Evolutionary conservation across 805 yeast genomes (phyloP), one percentile per base, ranked within the genome.

Genomic region (Monosporozyma aquatica): DNA sequence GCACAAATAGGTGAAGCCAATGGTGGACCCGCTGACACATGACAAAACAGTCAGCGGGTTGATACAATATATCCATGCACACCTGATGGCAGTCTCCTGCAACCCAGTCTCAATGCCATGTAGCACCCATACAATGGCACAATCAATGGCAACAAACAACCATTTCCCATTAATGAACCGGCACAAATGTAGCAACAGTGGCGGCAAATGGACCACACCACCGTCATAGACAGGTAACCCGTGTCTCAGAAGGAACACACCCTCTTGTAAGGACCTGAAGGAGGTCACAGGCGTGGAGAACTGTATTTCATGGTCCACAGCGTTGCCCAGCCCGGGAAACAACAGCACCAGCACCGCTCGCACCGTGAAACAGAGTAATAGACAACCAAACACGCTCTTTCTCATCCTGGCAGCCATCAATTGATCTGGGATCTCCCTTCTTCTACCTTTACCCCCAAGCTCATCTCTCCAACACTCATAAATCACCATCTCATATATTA

Each of bases 161-260:
- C 9, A 6, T 9, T 15, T 15, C 7, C 23, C 22, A 18, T 23
- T 23, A 10, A 20, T 7, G 13, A 32, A 17, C 7, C 23, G 2
- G 5, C 3, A 5, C 5, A 18, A 17, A 10, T 32, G 23, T 7
- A 32, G 18, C 18, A 90, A 54, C 15, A 87, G 56, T 3, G 96
- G 95, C 3, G 95, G 78, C 52, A 87, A 95, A 61, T 87, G 90
- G 27, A 82, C 81, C 14, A 87, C 78, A 20, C 94, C 94, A 8
- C 97, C 96, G 47, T 76, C 76, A 54, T 87, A 90, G 7, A 87
- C 77, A n/a, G 78, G 71, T 40, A 82, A 67, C 17, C 69, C 70
- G 51, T 78, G 72, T 3, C 68, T 58, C 43, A 76, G 62, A 40
- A 84, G 69, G 50, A 73, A 84, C 9, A 83, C 64, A 10, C 89